Evolutionary conservation across 148 eudicot genomes (phyloP), one percentile per base, ranked within the genome.

Genomic region (Chenopodium album): DNA sequence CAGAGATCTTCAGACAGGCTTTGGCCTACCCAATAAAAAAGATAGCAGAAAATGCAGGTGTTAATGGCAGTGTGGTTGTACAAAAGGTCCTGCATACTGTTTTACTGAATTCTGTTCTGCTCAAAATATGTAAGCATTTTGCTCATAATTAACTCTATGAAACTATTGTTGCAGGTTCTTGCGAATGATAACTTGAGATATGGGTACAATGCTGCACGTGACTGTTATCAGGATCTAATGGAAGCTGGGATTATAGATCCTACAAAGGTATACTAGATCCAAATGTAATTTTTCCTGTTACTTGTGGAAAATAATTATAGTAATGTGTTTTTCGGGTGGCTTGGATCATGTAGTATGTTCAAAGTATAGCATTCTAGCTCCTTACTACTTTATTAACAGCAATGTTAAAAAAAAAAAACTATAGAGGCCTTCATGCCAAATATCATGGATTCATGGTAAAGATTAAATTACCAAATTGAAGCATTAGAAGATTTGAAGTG

Each of bases 41-140:
- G 87, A 95, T 95, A 77, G 96, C 97, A 29, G 91, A 91, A 79
- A 95, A 95, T 86, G 95, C 94, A 22, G 98, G 98, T 59, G 89
- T 89, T 50, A 95, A 88, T 66, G 97, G 94, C 69, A 95, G 87
- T 60, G 76, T 87, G 59, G 94, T 95, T 44, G 83, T 92, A 80
- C 89, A 91, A 71, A 91, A 93, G 98, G 98, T 94, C 22, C 9
- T 78, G 69, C 31, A 94, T 94, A 22, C 41, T 48, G 7, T 72
- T 48, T 28, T 79, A 70, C 50, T 10, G 34, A 26, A 48, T 46
- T 72, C 54, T 60, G 13, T 26, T 72, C 20, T 46, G 28, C 63
- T 31, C 32, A 73, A 46, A 46, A 73, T 46, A 26, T 80, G 46
- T 9, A 10, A 7, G 2, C 64, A 19, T 7, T 9, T 28, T 29